Evolutionary conservation across 2,329 filamentous ascomycete genomes (phyloP).

Genomic region (Penicillium sp.): DNA sequence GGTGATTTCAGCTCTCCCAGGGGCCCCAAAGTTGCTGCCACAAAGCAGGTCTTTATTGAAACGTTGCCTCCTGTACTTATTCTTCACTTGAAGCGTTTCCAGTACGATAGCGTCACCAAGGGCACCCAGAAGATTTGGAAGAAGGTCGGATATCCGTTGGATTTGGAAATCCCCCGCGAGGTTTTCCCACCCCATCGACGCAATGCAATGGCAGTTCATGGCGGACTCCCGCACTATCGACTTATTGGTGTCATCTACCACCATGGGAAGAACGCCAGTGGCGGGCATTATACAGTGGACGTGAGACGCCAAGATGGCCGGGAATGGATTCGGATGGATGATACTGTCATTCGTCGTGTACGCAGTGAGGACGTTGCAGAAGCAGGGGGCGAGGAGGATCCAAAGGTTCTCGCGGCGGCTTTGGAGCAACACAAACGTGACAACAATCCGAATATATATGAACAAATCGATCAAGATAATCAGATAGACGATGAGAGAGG

Average conservation of each 20-base stretch:
- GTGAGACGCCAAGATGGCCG: constrained; percentile 88
- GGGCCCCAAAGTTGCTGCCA: constrained; percentile 71
- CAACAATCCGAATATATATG: constrained; percentile 65
- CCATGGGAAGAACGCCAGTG: constrained; percentile 93
- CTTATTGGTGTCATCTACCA: constrained; percentile 93
- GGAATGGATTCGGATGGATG: constrained; percentile 94
- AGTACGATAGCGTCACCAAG: constrained; percentile 76
- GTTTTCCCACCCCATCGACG: constrained; percentile 75
- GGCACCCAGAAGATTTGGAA: constrained; percentile 98
- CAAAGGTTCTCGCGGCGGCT: constrained; percentile 61
- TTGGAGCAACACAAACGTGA: constrained; percentile 63
- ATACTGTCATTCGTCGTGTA: constrained; percentile 83
- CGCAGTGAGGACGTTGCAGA: constrained; percentile 85
- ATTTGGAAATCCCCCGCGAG: constrained; percentile 89
- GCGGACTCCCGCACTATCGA: constrained; percentile 74
- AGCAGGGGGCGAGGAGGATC: constrained; percentile 75
- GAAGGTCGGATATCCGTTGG: constrained; percentile 90
- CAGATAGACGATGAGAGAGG: constrained; percentile 59
- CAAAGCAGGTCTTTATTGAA: constrained; percentile 94
- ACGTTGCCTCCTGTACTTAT: constrained; percentile 87
- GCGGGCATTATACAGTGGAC: constrained; percentile 97
- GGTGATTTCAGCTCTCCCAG: constrained; percentile 78
- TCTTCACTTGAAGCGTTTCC: constrained; percentile 93
- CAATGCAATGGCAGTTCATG: constrained; percentile 60
- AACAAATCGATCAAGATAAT: constrained; percentile 60